phyloP scores from a whole-genome alignment of 441 rosid genomes.

The Syzygium syzygioides region DNA sequence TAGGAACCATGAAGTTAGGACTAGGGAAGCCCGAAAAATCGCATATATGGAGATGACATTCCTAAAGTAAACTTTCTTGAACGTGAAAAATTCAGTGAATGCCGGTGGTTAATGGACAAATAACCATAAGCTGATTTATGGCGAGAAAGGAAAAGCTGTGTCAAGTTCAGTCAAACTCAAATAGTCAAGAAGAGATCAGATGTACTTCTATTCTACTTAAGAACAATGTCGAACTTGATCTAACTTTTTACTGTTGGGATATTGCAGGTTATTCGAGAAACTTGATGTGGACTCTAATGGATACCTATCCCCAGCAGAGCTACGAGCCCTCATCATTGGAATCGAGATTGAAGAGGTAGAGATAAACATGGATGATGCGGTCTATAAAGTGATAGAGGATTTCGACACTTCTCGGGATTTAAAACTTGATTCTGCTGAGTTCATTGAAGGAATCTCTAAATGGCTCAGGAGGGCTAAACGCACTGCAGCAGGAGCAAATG shows the following conservation, averaged over 20 bases:
- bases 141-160: not conserved
- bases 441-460: conserved; percentile 14
- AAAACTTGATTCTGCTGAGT: conserved; percentile 12
- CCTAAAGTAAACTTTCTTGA: not conserved
- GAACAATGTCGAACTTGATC: not conserved
- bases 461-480: conserved; percentile 20
- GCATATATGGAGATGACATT: not conserved
- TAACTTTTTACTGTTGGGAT: not conserved
- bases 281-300: conserved; percentile 13
- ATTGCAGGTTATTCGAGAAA: conserved; percentile 4
- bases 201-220: not conserved
- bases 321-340: conserved; percentile 11
- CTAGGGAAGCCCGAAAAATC: not conserved
- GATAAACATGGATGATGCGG: conserved; percentile 11
- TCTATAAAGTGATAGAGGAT: conserved; percentile 7
- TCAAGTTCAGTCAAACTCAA: not conserved
- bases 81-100: not conserved
- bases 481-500: not conserved
- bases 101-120: not conserved
- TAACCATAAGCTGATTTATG: not conserved
- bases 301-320: conserved; percentile 2
- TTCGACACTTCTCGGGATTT: conserved; percentile 17
- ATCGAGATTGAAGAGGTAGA: conserved; percentile 14
- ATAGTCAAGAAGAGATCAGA: not conserved
- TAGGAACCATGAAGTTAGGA: not conserved